Base-by-base conservation (phyloP, 2,329 filamentous ascomycete genomes). In the Colletotrichum godetiae region DNA sequence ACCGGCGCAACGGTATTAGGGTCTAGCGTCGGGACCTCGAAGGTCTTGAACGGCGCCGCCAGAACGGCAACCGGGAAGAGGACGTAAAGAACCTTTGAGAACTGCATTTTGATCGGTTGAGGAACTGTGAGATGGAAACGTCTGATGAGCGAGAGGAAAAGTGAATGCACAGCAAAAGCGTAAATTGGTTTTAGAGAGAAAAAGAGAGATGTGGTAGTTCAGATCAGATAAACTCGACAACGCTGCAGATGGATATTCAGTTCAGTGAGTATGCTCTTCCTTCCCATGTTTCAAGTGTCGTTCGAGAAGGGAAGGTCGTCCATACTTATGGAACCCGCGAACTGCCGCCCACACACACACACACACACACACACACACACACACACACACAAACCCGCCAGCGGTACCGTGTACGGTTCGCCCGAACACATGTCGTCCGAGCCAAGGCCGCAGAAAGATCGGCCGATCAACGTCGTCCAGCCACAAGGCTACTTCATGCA, bases 51-150 rank as follows among this genome's bases (percentile, higher is more conserved):
- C 5, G 78, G 78, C 13, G 67, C 60, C 5, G 78, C 77, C 31
- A 76, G 52, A 31, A 64, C 77, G 4, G 74, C 61, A 33, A 74
- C 74, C 27, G 77, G 77, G 53, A 72, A 77, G n/a, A 74, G 63
- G 49, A 74, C 65, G 59, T 73, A 63, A 46, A 79, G 53, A 29
- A 79, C 27, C 58, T 74, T 70, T 19, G 72, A 71, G 27, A 74
- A 69, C 61, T 78, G 77, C 79, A 79, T 80, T 0, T 68, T 76
- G 73, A 56, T 57, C 22, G 71, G 22, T 55, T 53, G 67, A 27
- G 35, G 19, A 15, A 19, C 19, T n/a, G 33, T 37, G 29, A 33
- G n/a, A 33, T 37, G 27, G 11, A 37, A 42, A 12, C 4, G 35
- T 53, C 27, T 37, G 42, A 37, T 19, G 29, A 27, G 22, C 24